These are phyloP conservation scores for Elongisporangium undulatum DNA, from an alignment of 352 stramenopile species.

Conservation along the genomic window DNA sequence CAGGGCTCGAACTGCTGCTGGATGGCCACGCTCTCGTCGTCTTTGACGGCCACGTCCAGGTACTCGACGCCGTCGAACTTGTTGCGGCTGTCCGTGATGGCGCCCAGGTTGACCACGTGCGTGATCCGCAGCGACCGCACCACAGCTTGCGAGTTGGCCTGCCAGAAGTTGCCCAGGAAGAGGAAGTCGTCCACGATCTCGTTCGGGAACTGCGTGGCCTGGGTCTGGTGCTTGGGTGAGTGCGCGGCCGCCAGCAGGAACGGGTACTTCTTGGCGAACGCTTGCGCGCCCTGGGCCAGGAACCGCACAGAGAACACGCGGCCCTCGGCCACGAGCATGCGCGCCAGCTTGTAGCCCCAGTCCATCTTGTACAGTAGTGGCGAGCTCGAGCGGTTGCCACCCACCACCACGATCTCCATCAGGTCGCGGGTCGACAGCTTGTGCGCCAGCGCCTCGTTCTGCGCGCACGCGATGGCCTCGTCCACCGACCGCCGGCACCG, in stretches of 20 bases:
- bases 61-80: slow-evolving; percentile 54
- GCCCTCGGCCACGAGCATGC: slow-evolving; percentile 55
- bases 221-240: slow-evolving; percentile 7
- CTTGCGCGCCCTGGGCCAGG: slow-evolving; percentile 53
- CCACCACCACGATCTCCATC: slow-evolving; percentile 69
- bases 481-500: slow-evolving; percentile 37
- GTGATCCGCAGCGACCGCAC: slow-evolving; percentile 59
- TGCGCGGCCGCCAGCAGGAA: slow-evolving; percentile 40
- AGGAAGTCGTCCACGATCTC: slow-evolving; percentile 73
- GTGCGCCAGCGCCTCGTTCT: slow-evolving; percentile 26
- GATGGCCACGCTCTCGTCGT: slow-evolving; percentile 61
- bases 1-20: slow-evolving; percentile 38
- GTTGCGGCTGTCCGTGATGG: slow-evolving; percentile 51
- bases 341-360: slow-evolving; percentile 64
- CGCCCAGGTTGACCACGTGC: slow-evolving; percentile 71
- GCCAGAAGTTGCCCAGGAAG: slow-evolving; percentile 78
- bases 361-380: slow-evolving; percentile 58
- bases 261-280: slow-evolving; percentile 64
- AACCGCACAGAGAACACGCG: slow-evolving; percentile 73
- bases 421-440: slow-evolving; percentile 58
- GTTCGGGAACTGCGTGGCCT: slow-evolving; percentile 53
- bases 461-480: slow-evolving; percentile 34
- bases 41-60: slow-evolving; percentile 56
- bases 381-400: slow-evolving; percentile 37
- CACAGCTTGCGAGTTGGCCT: slow-evolving; percentile 57